Evolutionary conservation across 352 stramenopile genomes (phyloP), one percentile per base, ranked within the genome.

Genomic region (Globisporangium okanoganense): DNA sequence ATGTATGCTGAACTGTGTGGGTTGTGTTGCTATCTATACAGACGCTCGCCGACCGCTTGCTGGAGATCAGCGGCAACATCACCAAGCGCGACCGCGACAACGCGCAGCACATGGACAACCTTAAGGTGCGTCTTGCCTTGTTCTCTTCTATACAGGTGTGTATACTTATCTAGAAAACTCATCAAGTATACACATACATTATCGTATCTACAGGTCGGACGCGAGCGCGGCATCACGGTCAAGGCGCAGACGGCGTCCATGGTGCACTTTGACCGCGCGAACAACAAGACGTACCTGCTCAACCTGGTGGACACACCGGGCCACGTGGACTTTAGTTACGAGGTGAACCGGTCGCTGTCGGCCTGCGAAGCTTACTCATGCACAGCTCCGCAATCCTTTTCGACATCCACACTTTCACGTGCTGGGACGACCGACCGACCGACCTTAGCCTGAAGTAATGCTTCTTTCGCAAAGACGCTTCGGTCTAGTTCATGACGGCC

Each of bases 291-390:
- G 49, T 99, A 98, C 62, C 74, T 99, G 48, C 72, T 99, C 0
- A 99, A 99, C 70, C 87, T 99, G 44, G 90, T 99, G 22, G 97
- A 99, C 73, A 99, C 96, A 10, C 97, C 97, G 0, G 85, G 97
- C 12, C 97, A 99, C 72, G 96, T 97, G 29, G 97, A 99, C 82
- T 99, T 99, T 68, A 96, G 82, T 56, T 99, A 98, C 71, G 97
- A 99, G 76, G 97, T 99, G 20, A 91, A 88, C 38, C 89, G 97
- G 52, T 98, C 90, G 53, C 75, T 99, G 20, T 91, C 90, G 0
- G 95, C 96, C 50, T 99, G 98, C 65, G 90, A 99, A n/a, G n/a
- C n/a, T n/a, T n/a, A n/a, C n/a, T n/a, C n/a, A n/a, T n/a, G n/a
- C n/a, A n/a, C n/a, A n/a, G n/a, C n/a, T n/a, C n/a, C n/a, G n/a